Evolutionary conservation across 352 stramenopile species (phyloP).

Genomic region (Globisporangium nagaii): DNA sequence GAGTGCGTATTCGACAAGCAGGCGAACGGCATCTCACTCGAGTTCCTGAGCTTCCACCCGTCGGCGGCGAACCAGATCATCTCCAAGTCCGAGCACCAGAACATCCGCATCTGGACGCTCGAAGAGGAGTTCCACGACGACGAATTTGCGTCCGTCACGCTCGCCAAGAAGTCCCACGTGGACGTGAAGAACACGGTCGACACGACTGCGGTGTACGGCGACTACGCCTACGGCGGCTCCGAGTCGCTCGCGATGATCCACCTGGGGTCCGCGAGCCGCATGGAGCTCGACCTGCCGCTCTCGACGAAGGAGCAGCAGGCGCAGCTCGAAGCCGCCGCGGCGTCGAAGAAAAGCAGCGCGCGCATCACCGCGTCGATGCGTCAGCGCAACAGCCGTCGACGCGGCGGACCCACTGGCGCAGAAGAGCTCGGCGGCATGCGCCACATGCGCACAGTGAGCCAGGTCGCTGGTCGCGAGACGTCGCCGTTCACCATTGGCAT

Average conservation of each 20-base stretch:
- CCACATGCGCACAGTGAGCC: slow-evolving; percentile 70
- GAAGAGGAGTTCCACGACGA: slow-evolving; percentile 42
- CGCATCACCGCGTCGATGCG: slow-evolving; percentile 29
- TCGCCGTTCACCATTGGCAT: slow-evolving; percentile 73
- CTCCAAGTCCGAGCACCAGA: slow-evolving; percentile 83
- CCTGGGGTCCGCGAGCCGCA: slow-evolving; percentile 39
- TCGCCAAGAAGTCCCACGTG: slow-evolving; percentile 65
- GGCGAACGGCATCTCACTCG: slow-evolving; percentile 81
- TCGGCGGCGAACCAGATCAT: slow-evolving; percentile 54
- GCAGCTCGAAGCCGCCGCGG: slow-evolving; percentile 22
- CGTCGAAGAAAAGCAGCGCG: slow-evolving; percentile 14
- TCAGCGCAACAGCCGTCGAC: slow-evolving; percentile 42
- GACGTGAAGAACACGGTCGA: slow-evolving; percentile 77
- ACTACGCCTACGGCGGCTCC: slow-evolving; percentile 67
- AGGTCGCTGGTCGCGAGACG: slow-evolving; percentile 52
- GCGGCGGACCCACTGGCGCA: slow-evolving; percentile 16
- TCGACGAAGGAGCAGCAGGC: slow-evolving; percentile 55
- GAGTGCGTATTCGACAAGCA: slow-evolving; percentile 86
- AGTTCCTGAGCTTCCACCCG: slow-evolving; percentile 72
- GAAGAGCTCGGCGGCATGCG: slow-evolving; percentile 44
- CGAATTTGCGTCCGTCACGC: slow-evolving; percentile 18
- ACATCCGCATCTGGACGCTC: slow-evolving; percentile 78
- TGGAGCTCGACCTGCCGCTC: slow-evolving; percentile 69
- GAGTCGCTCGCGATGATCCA: slow-evolving; percentile 68
- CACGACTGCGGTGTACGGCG: slow-evolving; percentile 54